Base-by-base conservation (phyloP, 1,284 basidiomycete genomes). In the Naganishia liquefaciens region DNA sequence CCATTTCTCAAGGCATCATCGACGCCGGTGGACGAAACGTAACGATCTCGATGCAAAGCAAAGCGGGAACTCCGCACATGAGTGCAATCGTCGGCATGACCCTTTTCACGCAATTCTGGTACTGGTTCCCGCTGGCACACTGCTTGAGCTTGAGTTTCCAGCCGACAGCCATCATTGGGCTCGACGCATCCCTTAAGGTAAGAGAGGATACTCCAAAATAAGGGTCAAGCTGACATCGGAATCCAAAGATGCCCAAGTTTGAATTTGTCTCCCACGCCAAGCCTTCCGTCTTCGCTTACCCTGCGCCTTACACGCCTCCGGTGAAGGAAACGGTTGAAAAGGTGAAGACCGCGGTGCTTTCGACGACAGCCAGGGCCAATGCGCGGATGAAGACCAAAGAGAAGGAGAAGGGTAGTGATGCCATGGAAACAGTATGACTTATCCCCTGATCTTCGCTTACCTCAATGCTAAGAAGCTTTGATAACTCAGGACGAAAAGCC, bases 101-200 rank as follows among this genome's bases (percentile, higher is more conserved):
- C 19, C 79, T 98, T 74, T 98, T 98, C 81, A 91, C 89, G 73
- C 94, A 98, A 77, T 97, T 97, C 80, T 98, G 94, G 94, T 97
- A 97, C 77, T 98, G 94, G 94, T 98, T 93, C 80, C 94, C 94
- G 40, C 82, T 97, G 30, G 92, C 93, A n/a, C 93, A 96, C 74
- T 93, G 90, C 71, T 88, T 91, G 19, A 90, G 88, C 72, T 81
- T 98, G 69, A 88, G 93, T 1, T 96, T 98, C 78, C 88, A 91
- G 68, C 93, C 94, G 2, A 97, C 94, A 15, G 91, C 89, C 13
- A 88, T 97, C 67, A 93, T 98, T 72, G 93, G 91, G 27, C 79
- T 97, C 63, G 88, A 93, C 72, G 86, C 84, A 67, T 85, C 93
- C 69, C 81, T 96, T 61, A 88, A 90, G 83, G 89, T 92, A 70